phyloP scores from a whole-genome alignment of 2,329 filamentous ascomycete genomes.

The Colletotrichum eremochloae region DNA sequence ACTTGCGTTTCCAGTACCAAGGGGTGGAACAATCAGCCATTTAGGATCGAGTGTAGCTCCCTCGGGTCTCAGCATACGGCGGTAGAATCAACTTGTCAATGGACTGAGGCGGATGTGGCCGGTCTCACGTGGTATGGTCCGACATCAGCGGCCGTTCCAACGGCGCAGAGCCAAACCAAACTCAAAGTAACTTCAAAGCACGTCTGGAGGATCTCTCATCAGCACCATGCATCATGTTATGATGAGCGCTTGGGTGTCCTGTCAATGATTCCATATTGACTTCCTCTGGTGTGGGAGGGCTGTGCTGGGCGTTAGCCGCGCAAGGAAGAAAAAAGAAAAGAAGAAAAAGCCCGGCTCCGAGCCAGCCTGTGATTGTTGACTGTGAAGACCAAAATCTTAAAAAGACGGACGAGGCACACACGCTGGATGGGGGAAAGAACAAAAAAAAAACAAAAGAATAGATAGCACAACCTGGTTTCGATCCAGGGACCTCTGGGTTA shows the following conservation, averaged over 20 bases:
- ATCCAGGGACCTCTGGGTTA: conserved; percentile 40
- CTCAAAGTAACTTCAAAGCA: background rate
- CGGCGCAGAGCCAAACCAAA: background rate
- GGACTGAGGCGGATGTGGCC: background rate
- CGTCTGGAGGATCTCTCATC: background rate
- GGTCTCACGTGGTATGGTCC: background rate
- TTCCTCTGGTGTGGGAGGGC: background rate
- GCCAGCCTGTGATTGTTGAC: background rate
- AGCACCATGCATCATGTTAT: background rate
- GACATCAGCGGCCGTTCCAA: background rate
- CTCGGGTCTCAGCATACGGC: background rate
- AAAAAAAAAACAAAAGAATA: background rate
- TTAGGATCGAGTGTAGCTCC: background rate
- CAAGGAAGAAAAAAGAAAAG: background rate
- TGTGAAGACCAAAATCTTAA: background rate
- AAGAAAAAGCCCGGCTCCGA: too few relatives aligned
- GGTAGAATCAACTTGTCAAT: background rate
- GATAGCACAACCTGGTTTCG: conserved; percentile 38
- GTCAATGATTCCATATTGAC: background rate
- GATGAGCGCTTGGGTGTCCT: background rate
- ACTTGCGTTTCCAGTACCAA: background rate
- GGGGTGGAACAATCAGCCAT: background rate
- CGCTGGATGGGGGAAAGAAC: background rate
- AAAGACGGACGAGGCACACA: background rate
- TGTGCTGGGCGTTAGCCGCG: background rate